Evolutionary conservation across 768 basidiomycete genomes (phyloP).

Genomic region (Boletus barrowsii): DNA sequence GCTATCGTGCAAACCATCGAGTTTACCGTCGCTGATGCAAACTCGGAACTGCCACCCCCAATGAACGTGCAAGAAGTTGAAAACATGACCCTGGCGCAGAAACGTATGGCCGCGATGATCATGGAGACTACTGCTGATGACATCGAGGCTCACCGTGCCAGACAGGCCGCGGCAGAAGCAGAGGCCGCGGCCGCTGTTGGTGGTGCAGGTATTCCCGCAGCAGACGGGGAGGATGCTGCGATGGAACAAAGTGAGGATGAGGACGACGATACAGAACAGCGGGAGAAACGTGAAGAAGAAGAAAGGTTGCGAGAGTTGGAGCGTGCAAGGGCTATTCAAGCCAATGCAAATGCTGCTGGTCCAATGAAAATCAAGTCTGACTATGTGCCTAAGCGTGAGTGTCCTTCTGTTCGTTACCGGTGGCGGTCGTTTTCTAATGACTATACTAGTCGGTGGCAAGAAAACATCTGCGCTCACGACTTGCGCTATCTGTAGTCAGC

Average conservation of each 20-base stretch:
- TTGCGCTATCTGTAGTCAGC: constrained; percentile 93
- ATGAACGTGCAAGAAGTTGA: constrained; percentile 95
- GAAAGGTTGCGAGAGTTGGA: constrained; percentile 69
- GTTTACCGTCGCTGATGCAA: constrained; percentile 90
- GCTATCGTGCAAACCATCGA: constrained; percentile 98
- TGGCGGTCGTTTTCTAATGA: constrained; percentile 6
- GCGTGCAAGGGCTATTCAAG: constrained; percentile 76
- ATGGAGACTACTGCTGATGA: constrained; percentile 93
- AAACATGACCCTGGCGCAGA: constrained; percentile 95
- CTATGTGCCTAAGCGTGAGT: constrained; percentile 89
- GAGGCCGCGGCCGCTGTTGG: constrained; percentile 81
- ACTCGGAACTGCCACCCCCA: constrained; percentile 90
- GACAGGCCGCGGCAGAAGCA: constrained; percentile 82
- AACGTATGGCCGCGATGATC: constrained; percentile 97
- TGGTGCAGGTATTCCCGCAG: constrained; percentile 45
- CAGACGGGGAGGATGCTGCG: constrained; percentile 56
- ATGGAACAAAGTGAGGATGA: constrained; percentile 85
- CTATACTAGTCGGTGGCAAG: constrained; percentile 60
- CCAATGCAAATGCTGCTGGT: constrained; percentile 69
- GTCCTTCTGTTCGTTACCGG: not conserved
- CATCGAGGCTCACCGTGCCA: constrained; percentile 75
- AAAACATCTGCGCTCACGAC: constrained; percentile 69
- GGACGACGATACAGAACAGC: constrained; percentile 62
- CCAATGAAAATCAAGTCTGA: constrained; percentile 96
- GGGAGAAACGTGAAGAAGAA: constrained; percentile 62